Evolutionary conservation across 1,284 basidiomycete genomes (phyloP), one percentile per base, ranked within the genome.

Genomic region (Ustilago cynodontis): DNA sequence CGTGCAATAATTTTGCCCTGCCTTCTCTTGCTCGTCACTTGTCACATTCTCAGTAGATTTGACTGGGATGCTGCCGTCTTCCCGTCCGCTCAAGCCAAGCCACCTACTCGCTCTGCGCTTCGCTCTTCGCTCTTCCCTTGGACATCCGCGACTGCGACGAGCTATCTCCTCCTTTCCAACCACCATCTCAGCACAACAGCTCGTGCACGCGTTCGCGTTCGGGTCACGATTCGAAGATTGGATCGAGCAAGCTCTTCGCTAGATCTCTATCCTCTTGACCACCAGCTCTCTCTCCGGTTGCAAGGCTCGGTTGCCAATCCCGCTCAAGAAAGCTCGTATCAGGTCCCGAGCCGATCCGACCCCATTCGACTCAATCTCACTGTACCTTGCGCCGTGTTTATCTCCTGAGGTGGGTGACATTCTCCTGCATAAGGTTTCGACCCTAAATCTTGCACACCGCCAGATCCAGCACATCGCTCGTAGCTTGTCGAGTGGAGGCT

Each of bases 1-100:
- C 47, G 47, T 49, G 47, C 47, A 49, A 49, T 49, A 49, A 26
- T 49, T 49, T 49, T 49, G 47, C n/a, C n/a, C n/a, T n/a, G n/a
- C n/a, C n/a, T n/a, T 20, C 43, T n/a, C 13, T 22, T 45, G n/a
- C 43, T 22, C 43, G 16, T 45, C 43, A 45, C 22, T 31, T 18
- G 35, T 54, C 33, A 54, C 52, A 54, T 39, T 37, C 33, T 39
- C 52, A 39, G 43, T 45, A 45, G 43, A 54, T 20, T 24, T 20
- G 20, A 37, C 52, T 39, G 52, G n/a, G 37, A 37, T 18, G 52
- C n/a, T 56, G 54, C 39, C 26, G 22, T 43, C 33, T 39, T 31
- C 54, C 54, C 37, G 37, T 29, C 20, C 52, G 35, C 11, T 33
- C 18, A 33, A 33, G 28, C 26, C 41, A 43, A 43, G 20, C 41